Conservation (phyloP, 768 basidiomycete species). For the Tylopilus subfusipes region DNA sequence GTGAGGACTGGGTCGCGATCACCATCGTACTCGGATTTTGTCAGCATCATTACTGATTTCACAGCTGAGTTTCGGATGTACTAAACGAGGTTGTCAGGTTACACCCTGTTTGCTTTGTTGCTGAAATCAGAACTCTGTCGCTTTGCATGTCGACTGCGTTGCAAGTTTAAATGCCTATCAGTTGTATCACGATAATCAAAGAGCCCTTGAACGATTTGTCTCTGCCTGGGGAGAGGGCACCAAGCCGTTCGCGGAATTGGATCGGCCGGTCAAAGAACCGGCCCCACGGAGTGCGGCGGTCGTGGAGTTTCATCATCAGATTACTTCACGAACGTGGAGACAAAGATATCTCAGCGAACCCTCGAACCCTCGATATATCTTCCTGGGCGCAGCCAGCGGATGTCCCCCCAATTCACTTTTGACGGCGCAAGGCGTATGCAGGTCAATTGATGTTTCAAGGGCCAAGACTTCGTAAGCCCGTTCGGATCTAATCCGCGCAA, state of each 20-base stretch:
- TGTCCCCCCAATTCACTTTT: not conserved
- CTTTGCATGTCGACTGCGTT: not conserved
- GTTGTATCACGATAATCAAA: not conserved
- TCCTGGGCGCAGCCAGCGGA: not conserved
- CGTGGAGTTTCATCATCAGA: not conserved
- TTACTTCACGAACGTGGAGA: not conserved
- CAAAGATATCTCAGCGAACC: not conserved
- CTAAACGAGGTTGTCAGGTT: not conserved
- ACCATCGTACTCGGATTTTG: not conserved
- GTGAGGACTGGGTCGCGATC: not conserved
- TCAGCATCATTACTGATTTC: not conserved
- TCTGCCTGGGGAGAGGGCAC: not conserved
- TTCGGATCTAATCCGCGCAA: constrained; percentile 4
- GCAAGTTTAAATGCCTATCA: not conserved
- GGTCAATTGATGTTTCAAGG: too few species aligned
- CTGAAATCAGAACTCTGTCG: constrained; percentile 2
- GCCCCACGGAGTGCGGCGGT: not conserved
- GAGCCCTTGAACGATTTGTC: not conserved
- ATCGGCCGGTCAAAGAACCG: constrained; percentile 10
- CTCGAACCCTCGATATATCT: too few species aligned
- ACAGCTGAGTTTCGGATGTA: constrained; percentile 7
- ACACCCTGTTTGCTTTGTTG: constrained; percentile 1
- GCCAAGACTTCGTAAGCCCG: too few species aligned
- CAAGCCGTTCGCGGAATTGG: constrained; percentile 19
- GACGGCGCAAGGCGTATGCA: not conserved